Base-by-base conservation (phyloP, 371 early-diverging fungal species). In the Amoeboaphelidium protococcarum region DNA sequence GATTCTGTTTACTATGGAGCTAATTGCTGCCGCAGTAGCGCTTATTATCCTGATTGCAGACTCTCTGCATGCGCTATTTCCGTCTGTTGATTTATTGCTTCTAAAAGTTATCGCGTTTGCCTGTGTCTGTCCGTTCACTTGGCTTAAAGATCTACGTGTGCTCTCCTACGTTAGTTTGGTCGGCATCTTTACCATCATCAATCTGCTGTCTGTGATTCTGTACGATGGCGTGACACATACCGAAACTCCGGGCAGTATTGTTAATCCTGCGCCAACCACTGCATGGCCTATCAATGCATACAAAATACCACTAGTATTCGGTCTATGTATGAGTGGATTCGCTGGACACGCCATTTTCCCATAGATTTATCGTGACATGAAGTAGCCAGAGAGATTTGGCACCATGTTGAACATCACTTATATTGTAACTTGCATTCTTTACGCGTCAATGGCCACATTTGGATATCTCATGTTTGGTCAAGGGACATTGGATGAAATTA, bases 391-490 rank as follows among this genome's bases (percentile, higher is more conserved):
- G 25, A 12, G 62, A 31, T 81, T 67, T 52, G 59, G 61, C 25
- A 44, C 24, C 1, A 58, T 74, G 54, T 61, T 77, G 13, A 67
- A 73, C 46, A 37, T 63, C 3, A 64, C 74, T 0, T 79, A 71
- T 52, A 23, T 56, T 0, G 43, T 65, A 24, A 66, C 65, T 2
- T 47, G 58, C 23, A 2, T 48, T 6, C 49, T 71, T 1, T 77
- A 74, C 52, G 21, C 65, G 2, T 46, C 50, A 2, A 58, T 79
- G 50, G 71, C 68, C 1, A 53, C 56, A 16, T 48, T 58, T 48
- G 80, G 82, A 4, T 80, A 78, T 58, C 22, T 64, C 13, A 82
- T 80, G 82, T 82, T 79, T 70, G 82, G 82, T 2, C 60, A 64
- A 45, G 56, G 42, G 12, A 65, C 68, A 19, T 61, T 65, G 60